A percentile compares a stretch with the other conserved stretches of the same genome.
These are phyloP conservation scores for Clonostachys sp. DNA, from an alignment of 2,329 filamentous ascomycete genomes.

Conservation along the genomic window DNA sequence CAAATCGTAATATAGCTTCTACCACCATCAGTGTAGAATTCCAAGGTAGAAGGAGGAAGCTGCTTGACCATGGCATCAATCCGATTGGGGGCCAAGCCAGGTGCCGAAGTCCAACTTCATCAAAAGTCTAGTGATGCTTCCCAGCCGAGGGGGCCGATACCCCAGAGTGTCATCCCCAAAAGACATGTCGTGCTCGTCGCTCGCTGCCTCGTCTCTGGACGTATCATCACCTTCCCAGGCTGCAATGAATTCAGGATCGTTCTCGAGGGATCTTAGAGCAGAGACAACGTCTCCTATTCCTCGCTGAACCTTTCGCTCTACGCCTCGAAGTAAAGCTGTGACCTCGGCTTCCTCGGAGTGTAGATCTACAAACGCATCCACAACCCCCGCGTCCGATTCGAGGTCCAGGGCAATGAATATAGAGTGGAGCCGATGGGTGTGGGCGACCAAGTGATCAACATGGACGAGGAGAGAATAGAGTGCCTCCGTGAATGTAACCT, in stretches of 20 bases:
- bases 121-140: constrained; percentile 76
- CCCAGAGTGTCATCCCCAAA: constrained; percentile 32
- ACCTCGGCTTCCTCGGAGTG: constrained; percentile 69
- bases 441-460: constrained; percentile 77
- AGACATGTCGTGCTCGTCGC: constrained; percentile 15
- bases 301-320: constrained; percentile 59
- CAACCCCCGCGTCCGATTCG: constrained; percentile 75
- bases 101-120: constrained; percentile 82
- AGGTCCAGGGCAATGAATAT: constrained; percentile 78
- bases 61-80: not conserved
- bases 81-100: constrained; percentile 38
- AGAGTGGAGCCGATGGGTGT: constrained; percentile 69
- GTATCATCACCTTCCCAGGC: constrained; percentile 31
- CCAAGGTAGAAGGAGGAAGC: too few species aligned
- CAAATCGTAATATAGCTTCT: too few species aligned
- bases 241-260: constrained; percentile 35
- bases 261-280: constrained; percentile 39
- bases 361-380: constrained; percentile 70
- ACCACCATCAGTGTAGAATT: too few species aligned
- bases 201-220: constrained; percentile 32
- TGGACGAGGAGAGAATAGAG: constrained; percentile 65
- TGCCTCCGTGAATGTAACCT: constrained; percentile 55
- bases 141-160: constrained; percentile 69
- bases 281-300: constrained; percentile 66
- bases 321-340: constrained; percentile 55